These are phyloP conservation scores for Caryopteris hybrid DNA, from an alignment of 305 asterid genomes.

Conservation along the genomic window DNA sequence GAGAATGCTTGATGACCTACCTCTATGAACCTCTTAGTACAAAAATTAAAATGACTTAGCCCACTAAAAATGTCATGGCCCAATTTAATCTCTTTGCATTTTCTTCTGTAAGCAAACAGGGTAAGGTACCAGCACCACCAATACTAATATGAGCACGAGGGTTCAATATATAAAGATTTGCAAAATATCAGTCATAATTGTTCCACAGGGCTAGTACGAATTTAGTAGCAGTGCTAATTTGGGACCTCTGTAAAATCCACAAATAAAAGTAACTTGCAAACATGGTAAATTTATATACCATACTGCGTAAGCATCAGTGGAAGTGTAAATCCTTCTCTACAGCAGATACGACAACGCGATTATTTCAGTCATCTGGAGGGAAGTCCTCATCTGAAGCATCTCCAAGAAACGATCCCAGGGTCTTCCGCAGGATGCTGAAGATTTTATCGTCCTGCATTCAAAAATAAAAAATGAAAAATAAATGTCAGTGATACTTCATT, in stretches of 20 bases:
- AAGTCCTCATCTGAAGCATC: constrained; percentile 91
- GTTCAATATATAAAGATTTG: neutral
- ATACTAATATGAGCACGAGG: neutral
- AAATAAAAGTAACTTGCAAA: too few species aligned
- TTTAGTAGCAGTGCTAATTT: too few species aligned
- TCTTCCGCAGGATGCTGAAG: constrained; percentile 77
- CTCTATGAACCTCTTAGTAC: too few species aligned
- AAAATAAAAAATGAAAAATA: too few species aligned
- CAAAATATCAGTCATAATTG: neutral
- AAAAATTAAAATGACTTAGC: too few species aligned
- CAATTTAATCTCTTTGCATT: neutral
- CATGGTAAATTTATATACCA: too few species aligned
- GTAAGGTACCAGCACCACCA: neutral
- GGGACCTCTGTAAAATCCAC: neutral
- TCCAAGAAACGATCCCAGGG: constrained; percentile 84
- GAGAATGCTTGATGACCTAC: too few species aligned
- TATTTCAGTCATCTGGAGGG: constrained; percentile 68
- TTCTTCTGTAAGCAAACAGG: neutral
- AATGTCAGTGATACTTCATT: constrained; percentile 6
- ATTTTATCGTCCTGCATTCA: constrained; percentile 77
- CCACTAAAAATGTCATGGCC: too few species aligned
- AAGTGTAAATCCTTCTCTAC: constrained; percentile 8
- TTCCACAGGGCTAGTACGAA: too few species aligned
- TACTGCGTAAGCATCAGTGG: neutral
- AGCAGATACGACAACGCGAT: neutral